Evolutionary conservation across 2,329 filamentous ascomycete species (phyloP), one percentile per base, ranked within the genome.

Genomic region (Alternaria rosae): DNA sequence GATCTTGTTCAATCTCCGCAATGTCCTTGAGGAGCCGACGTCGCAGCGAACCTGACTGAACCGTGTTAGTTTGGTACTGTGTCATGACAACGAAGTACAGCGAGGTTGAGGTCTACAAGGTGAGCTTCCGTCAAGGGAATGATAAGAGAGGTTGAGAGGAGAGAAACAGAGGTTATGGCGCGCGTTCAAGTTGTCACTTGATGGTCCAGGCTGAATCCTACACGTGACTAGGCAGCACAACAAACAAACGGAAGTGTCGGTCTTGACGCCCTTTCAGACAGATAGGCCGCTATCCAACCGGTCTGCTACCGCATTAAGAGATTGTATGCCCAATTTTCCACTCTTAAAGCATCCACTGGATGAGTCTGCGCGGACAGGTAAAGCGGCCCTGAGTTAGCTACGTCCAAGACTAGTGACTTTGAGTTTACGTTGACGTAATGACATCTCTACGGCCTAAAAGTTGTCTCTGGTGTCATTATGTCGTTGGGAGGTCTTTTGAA

Each of bases 1-100:
- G 83, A 43, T 81, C 71, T 23, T 75, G 70, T 45, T 82, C 74
- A 15, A 85, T 72, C 66, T 85, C 84, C 11, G 78, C 76, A 28
- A 85, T 81, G 55, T 86, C 84, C 23, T 74, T 73, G 13, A 85
- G 68, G 6, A 75, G 70, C 2, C 71, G 67, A 9, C 60, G 55
- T 81, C 45, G 56, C 20, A 71, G 64, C 13, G 64, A 54, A 30
- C 50, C 28, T 35, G 47, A 50, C 17, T 35, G 47, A 35, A 35
- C 17, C 3, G 9, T n/a, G 32, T 23, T 50, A 50, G 47, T 28
- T 23, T 50, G 47, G 21, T 50, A 35, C 17, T 23, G 28, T 30
- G 28, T 21, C 28, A 50, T 50, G 28, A 23, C 20, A 17, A 50
- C 20, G 21, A 32, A 30, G 28, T 35, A 30, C 28, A 23, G 32